A percentile compares a stretch with the other conserved stretches of the same genome.
These are phyloP conservation scores for Schrenkiella parvula DNA, from an alignment of 345 rosid species.

Conservation along the genomic window DNA sequence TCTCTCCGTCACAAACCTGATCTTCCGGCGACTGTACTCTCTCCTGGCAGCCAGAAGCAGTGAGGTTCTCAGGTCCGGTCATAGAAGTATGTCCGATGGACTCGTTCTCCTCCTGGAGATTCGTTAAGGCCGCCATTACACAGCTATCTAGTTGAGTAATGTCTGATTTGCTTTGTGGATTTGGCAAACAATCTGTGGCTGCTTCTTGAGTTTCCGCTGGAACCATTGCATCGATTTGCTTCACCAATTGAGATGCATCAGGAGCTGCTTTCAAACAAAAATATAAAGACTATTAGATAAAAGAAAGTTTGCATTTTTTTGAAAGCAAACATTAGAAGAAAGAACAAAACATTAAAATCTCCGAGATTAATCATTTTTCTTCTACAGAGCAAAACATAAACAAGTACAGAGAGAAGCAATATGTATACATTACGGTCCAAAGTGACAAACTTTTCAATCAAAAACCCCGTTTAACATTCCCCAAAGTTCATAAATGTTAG, in stretches of 20 bases:
- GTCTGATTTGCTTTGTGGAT: not conserved
- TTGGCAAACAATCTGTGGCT: not conserved
- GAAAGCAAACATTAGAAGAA: not conserved
- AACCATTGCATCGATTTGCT: not conserved
- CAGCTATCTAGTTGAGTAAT: not conserved
- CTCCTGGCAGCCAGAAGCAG: not conserved
- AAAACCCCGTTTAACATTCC: too few species aligned
- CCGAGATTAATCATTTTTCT: not conserved
- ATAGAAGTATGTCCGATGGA: not conserved
- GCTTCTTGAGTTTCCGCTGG: not conserved
- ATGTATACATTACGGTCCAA: too few species aligned
- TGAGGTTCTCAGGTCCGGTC: not conserved
- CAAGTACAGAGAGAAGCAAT: not conserved
- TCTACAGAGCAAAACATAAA: not conserved
- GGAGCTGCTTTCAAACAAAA: not conserved
- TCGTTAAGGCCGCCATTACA: not conserved
- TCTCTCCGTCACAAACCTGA: not conserved
- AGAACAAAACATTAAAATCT: too few species aligned
- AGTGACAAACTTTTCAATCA: not conserved
- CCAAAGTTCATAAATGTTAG: too few species aligned
- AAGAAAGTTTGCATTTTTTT: not conserved
- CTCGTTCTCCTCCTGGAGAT: not conserved
- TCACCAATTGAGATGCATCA: not conserved
- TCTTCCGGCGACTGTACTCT: not conserved
- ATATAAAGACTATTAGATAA: not conserved